phyloP scores from a whole-genome alignment of 768 basidiomycete genomes.

The Neoboletus magnificus region DNA sequence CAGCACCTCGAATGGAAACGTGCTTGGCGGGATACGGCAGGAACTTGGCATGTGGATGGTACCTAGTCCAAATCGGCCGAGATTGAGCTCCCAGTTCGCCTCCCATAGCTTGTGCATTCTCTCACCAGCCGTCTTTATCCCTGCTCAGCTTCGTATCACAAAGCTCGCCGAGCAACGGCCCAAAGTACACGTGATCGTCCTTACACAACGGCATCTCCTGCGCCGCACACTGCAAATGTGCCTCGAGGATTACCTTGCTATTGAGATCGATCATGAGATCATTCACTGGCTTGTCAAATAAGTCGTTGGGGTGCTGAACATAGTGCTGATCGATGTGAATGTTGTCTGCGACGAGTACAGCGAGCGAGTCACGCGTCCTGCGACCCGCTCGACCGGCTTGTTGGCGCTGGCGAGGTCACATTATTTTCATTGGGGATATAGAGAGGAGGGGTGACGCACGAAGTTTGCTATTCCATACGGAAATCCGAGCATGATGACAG shows the following conservation, averaged over 20 bases:
- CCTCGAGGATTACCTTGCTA: slow-evolving; percentile 47
- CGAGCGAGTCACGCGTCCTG: slow-evolving; percentile 73
- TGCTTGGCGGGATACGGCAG: too few relatives aligned
- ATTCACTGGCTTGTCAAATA: slow-evolving; percentile 60
- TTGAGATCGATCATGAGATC: slow-evolving; percentile 60
- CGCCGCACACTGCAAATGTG: slow-evolving; percentile 84
- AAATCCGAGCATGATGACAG: slow-evolving; percentile 87
- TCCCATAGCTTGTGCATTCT: too few relatives aligned
- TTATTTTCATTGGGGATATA: too few relatives aligned
- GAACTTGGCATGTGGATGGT: too few relatives aligned
- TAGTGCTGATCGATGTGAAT: slow-evolving; percentile 77
- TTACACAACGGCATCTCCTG: slow-evolving; percentile 77
- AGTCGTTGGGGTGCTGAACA: slow-evolving; percentile 59
- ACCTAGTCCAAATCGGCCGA: too few relatives aligned
- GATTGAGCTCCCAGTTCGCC: too few relatives aligned
- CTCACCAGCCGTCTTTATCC: too few relatives aligned
- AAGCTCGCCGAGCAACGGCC: too few relatives aligned
- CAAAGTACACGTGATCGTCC: slow-evolving; percentile 10
- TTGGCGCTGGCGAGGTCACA: slow-evolving; percentile 78
- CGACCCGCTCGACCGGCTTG: slow-evolving; percentile 88
- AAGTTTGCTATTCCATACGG: slow-evolving; percentile 78
- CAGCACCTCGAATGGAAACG: too few relatives aligned
- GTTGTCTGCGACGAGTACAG: slow-evolving; percentile 66
- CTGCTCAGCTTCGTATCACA: too few relatives aligned
- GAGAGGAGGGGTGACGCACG: slow-evolving; percentile 40